Evolutionary conservation across 176 grass and related monocot species (phyloP), one percentile per base, ranked within the genome.

Genomic region (Stipa capillata): DNA sequence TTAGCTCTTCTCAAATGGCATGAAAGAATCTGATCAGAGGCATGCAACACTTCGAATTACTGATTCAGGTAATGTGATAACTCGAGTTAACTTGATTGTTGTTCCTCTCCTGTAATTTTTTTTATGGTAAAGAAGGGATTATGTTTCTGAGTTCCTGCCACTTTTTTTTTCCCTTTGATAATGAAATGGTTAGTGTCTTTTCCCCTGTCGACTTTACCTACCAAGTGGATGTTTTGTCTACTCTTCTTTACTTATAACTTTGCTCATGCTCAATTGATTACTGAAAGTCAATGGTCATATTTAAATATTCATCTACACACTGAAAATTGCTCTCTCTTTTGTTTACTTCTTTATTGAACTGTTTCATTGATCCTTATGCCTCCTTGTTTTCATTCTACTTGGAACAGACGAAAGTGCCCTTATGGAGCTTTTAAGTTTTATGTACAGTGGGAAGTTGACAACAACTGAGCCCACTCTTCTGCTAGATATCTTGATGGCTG

Each of bases 1-100:
- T 89, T 85, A 97, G 95, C 91, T 94, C 83, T 97, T 97, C 79
- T 97, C 91, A 76, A 97, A 97, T 55, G 95, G 95, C 60, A 94
- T 98, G 95, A 94, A 89, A 85, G 95, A 98, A 88, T 98, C 95
- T 81, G 95, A 93, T 81, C 83, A 94, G 80, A 84, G 90, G 74
- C 84, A 98, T 76, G 90, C 85, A 56, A 98, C 90, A 43, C 72
- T 98, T 84, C 86, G 83, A 94, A 94, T 98, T 85, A 88, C 83
- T 55, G 91, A 91, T 48, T 92, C 95, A 94, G 92, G 95, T 98
- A 89, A 90, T 76, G 59, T 74, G 31, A 37, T 32, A 67, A 44
- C 37, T 83, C 25, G 40, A 67, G 27, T 76, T 49, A 79, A 84
- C 12, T 34, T 8, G 21, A 57, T 40, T 7, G 18, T 60, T 47